Base-by-base conservation (phyloP, 768 basidiomycete genomes). In the Stropharia rugosoannulata region DNA sequence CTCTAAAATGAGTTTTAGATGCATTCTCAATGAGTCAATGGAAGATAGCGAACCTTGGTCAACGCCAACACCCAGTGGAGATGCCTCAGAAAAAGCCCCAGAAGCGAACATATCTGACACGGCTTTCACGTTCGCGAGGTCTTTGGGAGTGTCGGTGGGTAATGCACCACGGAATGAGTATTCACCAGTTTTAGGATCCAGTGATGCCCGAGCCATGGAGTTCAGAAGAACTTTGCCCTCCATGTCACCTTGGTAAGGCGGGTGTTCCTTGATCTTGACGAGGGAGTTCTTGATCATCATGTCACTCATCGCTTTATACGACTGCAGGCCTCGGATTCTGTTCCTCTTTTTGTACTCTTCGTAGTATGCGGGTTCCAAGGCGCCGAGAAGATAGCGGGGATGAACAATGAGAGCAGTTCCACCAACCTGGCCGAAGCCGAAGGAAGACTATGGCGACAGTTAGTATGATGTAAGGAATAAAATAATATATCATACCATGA, bases 361-460 rank as follows among this genome's bases (percentile, higher is more conserved):
- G 64, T 95, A 95, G 58, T 78, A 70, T n/a, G 83, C 77, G 1
- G 92, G 84, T 57, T 94, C 86, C 37, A 98, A 75, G 9, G 89
- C 80, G 39, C 89, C 96, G 60, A 95, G 86, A 59, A 97, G 80
- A 75, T 92, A 93, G 61, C 93, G 89, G 59, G 97, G 95, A 69
- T 98, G 88, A 48, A 98, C 68, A 64, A 98, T 78, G 60, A 95
- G 80, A 42, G 87, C 90, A 54, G 86, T 90, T 52, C 97, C 97
- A 51, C 97, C 97, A 59, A 98, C 96, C 82, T 98, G 97, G 64
- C 97, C 95, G 77, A 98, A 98, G 60, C 97, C 96, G 73, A 96
- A 96, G 12, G 93, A 95, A 1, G 93, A 95, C 86, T 93, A 60
- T 22, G 61, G n/a, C 50, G 8, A 47, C 62, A 54, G 45, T 53